Percentiles rank a stretch among this genome's conserved stretches.
phyloP scores from a whole-genome alignment of 2,329 filamentous ascomycete species.

The Colletotrichum sansevieriae region DNA sequence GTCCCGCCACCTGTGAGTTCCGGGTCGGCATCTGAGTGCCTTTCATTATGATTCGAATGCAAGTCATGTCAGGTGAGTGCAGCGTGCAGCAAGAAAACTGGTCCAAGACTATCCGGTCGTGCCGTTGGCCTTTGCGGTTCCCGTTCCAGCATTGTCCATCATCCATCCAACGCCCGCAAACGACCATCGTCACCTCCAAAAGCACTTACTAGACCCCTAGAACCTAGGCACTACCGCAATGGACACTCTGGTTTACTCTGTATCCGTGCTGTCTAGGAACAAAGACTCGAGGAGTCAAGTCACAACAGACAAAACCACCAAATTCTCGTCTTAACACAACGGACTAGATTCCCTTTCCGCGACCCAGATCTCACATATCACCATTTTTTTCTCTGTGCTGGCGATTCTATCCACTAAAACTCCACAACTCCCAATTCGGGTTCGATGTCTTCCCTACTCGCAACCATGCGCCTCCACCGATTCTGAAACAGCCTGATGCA shows the following conservation, averaged over 20 bases:
- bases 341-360: conserved; percentile 29
- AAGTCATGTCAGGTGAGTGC: no score
- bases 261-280: no score
- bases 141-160: conserved; percentile 7
- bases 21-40: no score
- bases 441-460: conserved; percentile 38
- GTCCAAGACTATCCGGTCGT: conserved; percentile 3
- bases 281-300: no score
- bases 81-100: neutral
- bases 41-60: no score
- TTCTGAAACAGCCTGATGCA: conserved; percentile 57
- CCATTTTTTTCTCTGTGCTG: neutral
- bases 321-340: conserved; percentile 34
- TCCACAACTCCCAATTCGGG: neutral
- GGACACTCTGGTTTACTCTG: no score
- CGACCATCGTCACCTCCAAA: conserved; percentile 9
- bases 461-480: conserved; percentile 31
- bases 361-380: conserved; percentile 32
- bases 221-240: no score
- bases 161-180: conserved; percentile 32
- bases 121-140: conserved; percentile 5
- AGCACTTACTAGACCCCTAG: neutral
- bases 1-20: no score
- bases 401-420: neutral
- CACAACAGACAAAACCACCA: no score